Base-by-base conservation (phyloP, 2,329 filamentous ascomycete genomes). In the Epichloe bromicola region DNA sequence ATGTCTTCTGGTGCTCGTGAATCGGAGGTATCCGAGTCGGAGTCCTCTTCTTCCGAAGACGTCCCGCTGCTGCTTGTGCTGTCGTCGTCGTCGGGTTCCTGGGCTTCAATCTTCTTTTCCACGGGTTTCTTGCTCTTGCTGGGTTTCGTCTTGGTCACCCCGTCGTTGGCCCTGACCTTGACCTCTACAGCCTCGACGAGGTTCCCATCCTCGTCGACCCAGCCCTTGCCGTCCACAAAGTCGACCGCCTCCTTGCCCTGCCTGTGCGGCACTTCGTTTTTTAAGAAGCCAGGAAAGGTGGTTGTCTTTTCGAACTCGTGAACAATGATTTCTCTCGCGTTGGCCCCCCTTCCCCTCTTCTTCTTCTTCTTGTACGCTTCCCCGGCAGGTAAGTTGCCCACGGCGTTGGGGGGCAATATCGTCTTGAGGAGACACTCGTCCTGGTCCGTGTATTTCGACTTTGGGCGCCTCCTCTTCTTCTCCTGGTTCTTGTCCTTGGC, bases 251-350 rank as follows among this genome's bases (percentile, higher is more conserved):
- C 64, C 5, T 70, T 67, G 41, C 63, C 73, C 14, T 54, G 49
- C 14, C 51, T 55, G 38, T 62, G 60, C 11, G 62, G 61, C 26
- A 51, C 58, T 2, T 59, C 44, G 5, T 74, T 71, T 63, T 87
- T 88, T 53, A 96, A 67, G 63, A 95, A 96, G 4, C 79, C 85
- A 0, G 89, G 87, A 56, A 88, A 85, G 60, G 88, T 91, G 38
- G 80, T 82, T 7, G 85, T 89, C 64, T 88, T 89, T 59, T 85
- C 80, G 63, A 96, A 97, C 63, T 98, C 93, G 66, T 97, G 90
- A 3, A 97, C 76, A 4, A 88, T 72, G 1, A 83, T 74, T 53
- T 86, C 79, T 14, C 72, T 65, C 12, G 59, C 54, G 49, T 14
- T 30, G 1, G 1, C 12, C 20, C 10, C 19, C 19, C 8, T 7